Evolutionary conservation across 2,329 filamentous ascomycete genomes (phyloP).

Genomic region (Fusarium vanettenii): DNA sequence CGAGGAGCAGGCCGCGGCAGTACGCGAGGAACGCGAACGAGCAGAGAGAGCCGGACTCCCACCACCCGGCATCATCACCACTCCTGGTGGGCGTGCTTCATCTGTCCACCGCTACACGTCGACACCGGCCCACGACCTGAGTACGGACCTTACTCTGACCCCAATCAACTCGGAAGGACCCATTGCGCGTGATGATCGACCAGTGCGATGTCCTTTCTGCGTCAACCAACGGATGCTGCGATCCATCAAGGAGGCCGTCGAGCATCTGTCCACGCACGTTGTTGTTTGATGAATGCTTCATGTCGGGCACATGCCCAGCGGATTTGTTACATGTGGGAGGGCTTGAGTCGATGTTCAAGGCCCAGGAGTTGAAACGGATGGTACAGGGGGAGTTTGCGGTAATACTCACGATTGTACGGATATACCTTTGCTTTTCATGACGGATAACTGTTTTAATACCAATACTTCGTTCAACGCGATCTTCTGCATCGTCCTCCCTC

Average conservation of each 20-base stretch:
- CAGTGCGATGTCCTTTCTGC: constrained; percentile 69
- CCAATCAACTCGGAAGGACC: constrained; percentile 65
- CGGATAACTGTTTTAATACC: background rate
- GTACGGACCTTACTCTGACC: constrained; percentile 62
- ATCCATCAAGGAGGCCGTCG: constrained; percentile 70
- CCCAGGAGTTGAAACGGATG: constrained; percentile 25
- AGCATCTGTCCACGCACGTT: constrained; percentile 72
- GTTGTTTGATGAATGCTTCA: constrained; percentile 53
- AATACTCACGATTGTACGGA: background rate
- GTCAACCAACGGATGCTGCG: constrained; percentile 71
- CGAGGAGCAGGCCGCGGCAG: constrained; percentile 66
- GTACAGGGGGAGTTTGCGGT: constrained; percentile 22
- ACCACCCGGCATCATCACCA: constrained; percentile 48
- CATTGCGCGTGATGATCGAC: constrained; percentile 58
- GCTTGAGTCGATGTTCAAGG: background rate
- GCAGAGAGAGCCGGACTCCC: constrained; percentile 53
- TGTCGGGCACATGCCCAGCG: background rate
- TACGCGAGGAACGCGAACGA: constrained; percentile 63
- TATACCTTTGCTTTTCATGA: constrained; percentile 6
- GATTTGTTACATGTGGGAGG: background rate
- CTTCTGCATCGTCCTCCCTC: background rate
- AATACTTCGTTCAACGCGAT: background rate
- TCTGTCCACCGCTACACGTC: constrained; percentile 49
- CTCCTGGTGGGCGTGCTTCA: constrained; percentile 44
- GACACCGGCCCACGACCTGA: constrained; percentile 50